A percentile compares a stretch with the other conserved stretches of the same genome.
These are phyloP conservation scores for Adiantum capillusveneris DNA, from an alignment of 75 land plant species.

Conservation along the genomic window DNA sequence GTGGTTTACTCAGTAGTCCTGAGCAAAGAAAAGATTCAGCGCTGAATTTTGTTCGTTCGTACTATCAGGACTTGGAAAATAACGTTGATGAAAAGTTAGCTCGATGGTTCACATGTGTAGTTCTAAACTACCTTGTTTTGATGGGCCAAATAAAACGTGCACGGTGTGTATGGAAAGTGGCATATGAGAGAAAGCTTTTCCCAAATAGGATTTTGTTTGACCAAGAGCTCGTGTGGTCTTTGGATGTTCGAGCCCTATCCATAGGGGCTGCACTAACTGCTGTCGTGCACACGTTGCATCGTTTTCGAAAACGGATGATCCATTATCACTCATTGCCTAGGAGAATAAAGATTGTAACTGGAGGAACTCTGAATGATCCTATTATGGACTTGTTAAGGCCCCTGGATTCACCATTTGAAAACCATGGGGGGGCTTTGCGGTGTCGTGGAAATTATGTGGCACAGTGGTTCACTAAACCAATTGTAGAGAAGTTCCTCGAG, in stretches of 20 bases:
- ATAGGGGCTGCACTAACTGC: constrained; percentile 76
- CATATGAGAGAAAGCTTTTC: constrained; percentile 77
- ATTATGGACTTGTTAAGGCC: constrained; percentile 53
- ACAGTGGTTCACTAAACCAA: constrained; percentile 82
- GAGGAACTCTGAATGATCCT: constrained; percentile 62
- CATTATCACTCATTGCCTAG: constrained; percentile 74
- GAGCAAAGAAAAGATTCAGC: constrained; percentile 74
- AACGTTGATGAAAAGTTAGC: constrained; percentile 62
- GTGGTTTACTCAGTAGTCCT: constrained; percentile 74
- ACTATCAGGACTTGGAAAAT: constrained; percentile 63
- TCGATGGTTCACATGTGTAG: constrained; percentile 71
- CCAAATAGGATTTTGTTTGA: constrained; percentile 87
- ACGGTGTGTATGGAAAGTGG: constrained; percentile 84
- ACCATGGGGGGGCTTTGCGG: constrained; percentile 63
- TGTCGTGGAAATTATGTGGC: constrained; percentile 60
- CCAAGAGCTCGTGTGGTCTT: constrained; percentile 77
- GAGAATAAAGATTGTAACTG: constrained; percentile 73
- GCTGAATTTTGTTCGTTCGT: constrained; percentile 60
- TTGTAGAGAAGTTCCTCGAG: constrained; percentile 73
- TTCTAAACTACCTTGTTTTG: constrained; percentile 69
- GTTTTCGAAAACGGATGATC: constrained; percentile 81
- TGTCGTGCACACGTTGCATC: constrained; percentile 69
- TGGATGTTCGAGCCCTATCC: constrained; percentile 67
- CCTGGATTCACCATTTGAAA: constrained; percentile 76
- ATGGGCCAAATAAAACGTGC: constrained; percentile 84